Percentiles rank a stretch among this genome's conserved stretches.
Conservation (phyloP, 2,329 filamentous ascomycete genomes). For the Fusarium irregulare region DNA sequence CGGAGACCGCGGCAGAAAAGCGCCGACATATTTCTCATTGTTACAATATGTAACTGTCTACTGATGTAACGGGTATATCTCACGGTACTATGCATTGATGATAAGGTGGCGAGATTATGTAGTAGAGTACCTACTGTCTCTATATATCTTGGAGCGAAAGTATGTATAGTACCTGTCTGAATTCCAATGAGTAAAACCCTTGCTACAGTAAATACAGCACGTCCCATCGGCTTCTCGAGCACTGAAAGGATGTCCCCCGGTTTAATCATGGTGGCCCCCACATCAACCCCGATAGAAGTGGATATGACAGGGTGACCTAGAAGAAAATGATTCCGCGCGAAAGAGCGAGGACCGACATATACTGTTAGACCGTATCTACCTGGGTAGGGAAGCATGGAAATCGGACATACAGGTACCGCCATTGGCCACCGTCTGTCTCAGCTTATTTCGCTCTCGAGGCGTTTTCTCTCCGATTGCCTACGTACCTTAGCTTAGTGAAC, state of each 20-base stretch:
- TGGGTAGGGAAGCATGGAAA: not conserved
- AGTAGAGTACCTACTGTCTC: not conserved
- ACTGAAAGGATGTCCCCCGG: constrained; percentile 8
- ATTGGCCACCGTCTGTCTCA: constrained; percentile 42
- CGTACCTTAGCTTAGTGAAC: not conserved
- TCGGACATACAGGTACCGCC: constrained; percentile 13
- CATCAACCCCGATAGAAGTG: constrained; percentile 42
- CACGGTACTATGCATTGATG: not conserved
- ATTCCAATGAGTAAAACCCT: not conserved
- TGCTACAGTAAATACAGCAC: not conserved
- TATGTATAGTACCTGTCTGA: not conserved
- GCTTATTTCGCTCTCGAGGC: constrained; percentile 25
- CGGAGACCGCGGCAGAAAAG: constrained; percentile 32
- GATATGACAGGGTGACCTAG: constrained; percentile 18
- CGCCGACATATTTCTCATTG: constrained; percentile 23
- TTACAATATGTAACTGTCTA: not conserved
- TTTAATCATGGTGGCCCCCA: constrained; percentile 37
- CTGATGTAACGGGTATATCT: not conserved
- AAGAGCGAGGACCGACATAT: constrained; percentile 16
- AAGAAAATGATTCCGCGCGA: constrained; percentile 11
- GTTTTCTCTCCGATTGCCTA: constrained; percentile 7
- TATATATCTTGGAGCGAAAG: not conserved
- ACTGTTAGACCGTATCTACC: not conserved
- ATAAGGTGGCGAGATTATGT: not conserved
- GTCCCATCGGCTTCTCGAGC: not conserved